Conservation (phyloP, 2,329 filamentous ascomycete genomes). For the Lasiodiplodia citricola region DNA sequence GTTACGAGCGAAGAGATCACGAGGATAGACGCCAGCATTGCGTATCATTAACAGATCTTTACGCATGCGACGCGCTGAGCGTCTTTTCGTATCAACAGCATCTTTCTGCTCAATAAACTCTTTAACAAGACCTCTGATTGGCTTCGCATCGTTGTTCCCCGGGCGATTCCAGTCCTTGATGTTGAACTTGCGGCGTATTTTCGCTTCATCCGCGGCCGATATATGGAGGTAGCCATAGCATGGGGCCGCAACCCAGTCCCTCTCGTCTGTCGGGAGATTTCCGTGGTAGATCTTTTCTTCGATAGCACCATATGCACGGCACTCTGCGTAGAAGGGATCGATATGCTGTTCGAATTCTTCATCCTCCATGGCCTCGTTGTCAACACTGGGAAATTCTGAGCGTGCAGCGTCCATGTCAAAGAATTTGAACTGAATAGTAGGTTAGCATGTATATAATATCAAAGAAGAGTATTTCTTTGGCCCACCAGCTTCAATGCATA, state of each 20-base stretch:
- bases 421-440: neutral
- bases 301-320: neutral
- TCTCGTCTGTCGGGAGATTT: neutral
- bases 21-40: neutral
- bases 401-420: neutral
- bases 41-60: neutral
- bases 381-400: neutral
- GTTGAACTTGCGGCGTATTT: neutral
- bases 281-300: neutral
- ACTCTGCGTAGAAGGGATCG: neutral
- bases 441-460: neutral
- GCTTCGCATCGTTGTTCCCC: neutral
- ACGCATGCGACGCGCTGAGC: neutral
- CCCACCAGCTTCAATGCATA: neutral
- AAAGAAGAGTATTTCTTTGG: neutral
- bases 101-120: neutral
- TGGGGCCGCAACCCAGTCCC: neutral
- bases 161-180: slow-evolving; percentile 1
- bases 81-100: neutral
- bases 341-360: neutral
- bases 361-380: neutral
- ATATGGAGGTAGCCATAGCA: neutral
- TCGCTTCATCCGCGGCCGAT: neutral
- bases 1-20: neutral
- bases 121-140: neutral